Evolutionary conservation across 441 rosid species (phyloP), one percentile per base, ranked within the genome.

Genomic region (Gossypium davidsonii): DNA sequence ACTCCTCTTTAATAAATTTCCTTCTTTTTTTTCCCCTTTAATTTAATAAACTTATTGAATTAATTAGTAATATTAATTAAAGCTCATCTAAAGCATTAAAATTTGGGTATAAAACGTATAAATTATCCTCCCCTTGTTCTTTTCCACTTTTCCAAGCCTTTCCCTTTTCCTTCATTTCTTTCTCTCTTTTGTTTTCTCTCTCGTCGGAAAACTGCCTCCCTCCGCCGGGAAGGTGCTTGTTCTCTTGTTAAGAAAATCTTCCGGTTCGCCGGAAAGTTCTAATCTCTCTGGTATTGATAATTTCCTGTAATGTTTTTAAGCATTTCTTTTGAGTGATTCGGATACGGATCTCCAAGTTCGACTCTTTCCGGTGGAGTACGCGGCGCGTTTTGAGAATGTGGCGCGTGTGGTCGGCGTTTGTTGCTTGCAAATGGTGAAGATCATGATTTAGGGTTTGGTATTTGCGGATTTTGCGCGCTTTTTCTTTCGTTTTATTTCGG

Each of bases 401-500:
- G 99, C 31, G 81, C 28, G 59, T 70, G 34, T 71, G 75, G 69
- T 69, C 81, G 78, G 42, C 61, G 58, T 63, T 82, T 64, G 67
- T 57, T 79, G 77, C 73, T 74, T 74, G 34, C 26, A 3, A 49
- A 49, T 18, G 83, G 65, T 53, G 74, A 28, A 88, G 85, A 88
- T 89, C 89, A 87, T 87, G 91, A 91, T 90, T 90, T 91, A 88
- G 97, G 94, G 91, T 86, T 89, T 79, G 77, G 59, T 75, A 60
- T 68, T 82, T 76, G 48, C 68, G 70, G 80, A 51, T 74, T 81
- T 77, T 68, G 56, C 61, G 78, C 31, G 7, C 58, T 56, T 76
- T 66, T 64, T 53, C 49, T 67, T 77, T 49, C 59, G 34, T 80
- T 79, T 73, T 61, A 42, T 78, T 59, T 61, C 81, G 65, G 21